Evolutionary conservation across 2,329 filamentous ascomycete species (phyloP).

Genomic region (Trichoderma koningiopsis): DNA sequence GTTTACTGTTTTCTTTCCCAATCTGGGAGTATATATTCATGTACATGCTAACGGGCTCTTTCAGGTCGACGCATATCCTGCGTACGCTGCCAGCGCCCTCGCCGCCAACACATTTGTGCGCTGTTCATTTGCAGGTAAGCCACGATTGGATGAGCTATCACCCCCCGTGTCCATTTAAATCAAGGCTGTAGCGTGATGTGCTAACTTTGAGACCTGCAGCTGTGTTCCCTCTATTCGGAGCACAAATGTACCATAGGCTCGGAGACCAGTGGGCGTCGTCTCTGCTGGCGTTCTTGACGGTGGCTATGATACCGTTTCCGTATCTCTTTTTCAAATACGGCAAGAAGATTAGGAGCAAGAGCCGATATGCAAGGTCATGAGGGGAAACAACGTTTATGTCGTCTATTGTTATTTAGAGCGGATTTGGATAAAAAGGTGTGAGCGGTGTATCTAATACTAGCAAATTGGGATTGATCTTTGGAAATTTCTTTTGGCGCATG

Average conservation of each 20-base stretch:
- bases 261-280: constrained; percentile 71
- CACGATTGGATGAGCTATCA: not conserved
- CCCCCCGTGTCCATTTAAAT: not conserved
- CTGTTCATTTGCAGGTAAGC: constrained; percentile 69
- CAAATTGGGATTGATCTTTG: not conserved
- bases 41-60: not conserved
- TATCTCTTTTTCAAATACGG: constrained; percentile 64
- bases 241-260: constrained; percentile 69
- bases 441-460: constrained; percentile 6
- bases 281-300: constrained; percentile 61
- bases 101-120: constrained; percentile 82
- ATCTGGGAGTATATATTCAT: not conserved
- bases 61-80: constrained; percentile 72
- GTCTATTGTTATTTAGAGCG: not conserved
- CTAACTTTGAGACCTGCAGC: constrained; percentile 45
- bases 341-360: constrained; percentile 57
- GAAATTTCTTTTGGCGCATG: not conserved
- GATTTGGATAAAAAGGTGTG: not conserved
- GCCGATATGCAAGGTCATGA: constrained; percentile 52
- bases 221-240: constrained; percentile 74
- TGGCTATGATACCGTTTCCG: constrained; percentile 66
- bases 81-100: constrained; percentile 75
- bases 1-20: not conserved
- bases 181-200: not conserved
- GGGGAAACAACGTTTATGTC: not conserved